These are phyloP conservation scores for Selaginella moellendorffii DNA, from an alignment of 75 land plant genomes.

Conservation along the genomic window DNA sequence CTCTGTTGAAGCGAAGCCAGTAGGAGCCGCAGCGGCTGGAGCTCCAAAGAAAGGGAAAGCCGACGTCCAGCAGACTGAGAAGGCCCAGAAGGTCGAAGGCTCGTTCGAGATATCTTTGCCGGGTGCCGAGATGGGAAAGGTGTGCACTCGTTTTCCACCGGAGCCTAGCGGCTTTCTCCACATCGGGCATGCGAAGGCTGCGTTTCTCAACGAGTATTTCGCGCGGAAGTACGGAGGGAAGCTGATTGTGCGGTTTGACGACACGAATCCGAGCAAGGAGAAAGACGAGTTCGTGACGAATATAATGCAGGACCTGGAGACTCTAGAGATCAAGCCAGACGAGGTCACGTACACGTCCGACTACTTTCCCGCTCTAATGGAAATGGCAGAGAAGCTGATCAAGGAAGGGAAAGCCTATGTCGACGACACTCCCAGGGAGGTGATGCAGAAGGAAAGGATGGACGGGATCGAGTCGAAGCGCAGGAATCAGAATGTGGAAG, in stretches of 20 bases:
- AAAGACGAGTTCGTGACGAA: conserved; percentile 43
- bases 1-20: conserved; percentile 19
- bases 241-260: conserved; percentile 54
- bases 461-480: conserved; percentile 81
- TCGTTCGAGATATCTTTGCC: conserved; percentile 74
- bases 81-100: conserved; percentile 18
- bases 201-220: conserved; percentile 68
- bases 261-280: conserved; percentile 53
- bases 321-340: conserved; percentile 60
- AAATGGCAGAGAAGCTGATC: conserved; percentile 77
- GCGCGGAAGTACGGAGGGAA: conserved; percentile 59
- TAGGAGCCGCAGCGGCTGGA: not conserved
- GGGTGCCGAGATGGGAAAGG: conserved; percentile 75
- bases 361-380: conserved; percentile 56
- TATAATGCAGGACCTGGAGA: conserved; percentile 50
- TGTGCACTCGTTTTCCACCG: conserved; percentile 81
- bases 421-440: conserved; percentile 89
- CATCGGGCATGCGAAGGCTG: conserved; percentile 94
- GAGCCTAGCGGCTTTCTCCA: conserved; percentile 94
- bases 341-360: conserved; percentile 74
- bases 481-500: conserved; percentile 46
- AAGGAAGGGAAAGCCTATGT: conserved; percentile 73
- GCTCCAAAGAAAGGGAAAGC: not conserved
- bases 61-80: not conserved
- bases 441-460: conserved; percentile 85